Evolutionary conservation across 2,329 filamentous ascomycete species (phyloP).

Genomic region (Pseudonectria foliicola): DNA sequence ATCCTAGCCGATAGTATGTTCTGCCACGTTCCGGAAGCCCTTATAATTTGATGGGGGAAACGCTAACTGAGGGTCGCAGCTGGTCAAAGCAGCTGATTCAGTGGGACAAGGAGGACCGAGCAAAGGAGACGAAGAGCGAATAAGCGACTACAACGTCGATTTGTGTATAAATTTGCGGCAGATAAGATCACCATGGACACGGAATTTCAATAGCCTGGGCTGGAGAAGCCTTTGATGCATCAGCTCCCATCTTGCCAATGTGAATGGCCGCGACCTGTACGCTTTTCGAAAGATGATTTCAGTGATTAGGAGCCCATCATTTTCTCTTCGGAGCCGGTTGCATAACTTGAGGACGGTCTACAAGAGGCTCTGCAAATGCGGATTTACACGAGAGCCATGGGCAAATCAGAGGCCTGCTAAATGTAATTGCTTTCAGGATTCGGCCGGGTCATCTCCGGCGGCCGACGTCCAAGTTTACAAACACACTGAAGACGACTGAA

Average conservation of each 20-base stretch:
- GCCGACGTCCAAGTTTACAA: too few relatives aligned
- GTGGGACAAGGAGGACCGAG: constrained; percentile 37
- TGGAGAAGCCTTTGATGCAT: too few relatives aligned
- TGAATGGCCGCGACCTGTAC: too few relatives aligned
- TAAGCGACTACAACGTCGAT: constrained; percentile 11
- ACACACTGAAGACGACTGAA: too few relatives aligned
- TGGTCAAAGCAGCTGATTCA: constrained; percentile 40
- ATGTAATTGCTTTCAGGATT: constrained; percentile 1
- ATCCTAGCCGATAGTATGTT: constrained; percentile 75
- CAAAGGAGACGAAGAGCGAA: constrained; percentile 23
- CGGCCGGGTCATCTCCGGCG: background rate
- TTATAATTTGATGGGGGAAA: background rate
- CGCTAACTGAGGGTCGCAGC: constrained; percentile 24
- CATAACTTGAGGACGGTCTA: too few relatives aligned
- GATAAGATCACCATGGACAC: constrained; percentile 1
- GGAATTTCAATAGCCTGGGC: too few relatives aligned
- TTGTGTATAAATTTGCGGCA: constrained; percentile 19
- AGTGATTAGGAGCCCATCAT: too few relatives aligned
- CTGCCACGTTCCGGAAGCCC: background rate
- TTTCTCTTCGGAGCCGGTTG: too few relatives aligned
- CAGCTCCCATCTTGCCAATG: too few relatives aligned
- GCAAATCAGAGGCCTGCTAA: constrained; percentile 10
- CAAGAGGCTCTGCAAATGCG: too few relatives aligned
- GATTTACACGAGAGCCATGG: background rate
- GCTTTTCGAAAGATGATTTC: too few relatives aligned